A percentile compares a stretch with the other conserved stretches of the same genome.
Evolutionary conservation across 192 early-diverging fungal genomes (phyloP).

Genomic region (Phycomyces blakesleeanus): DNA sequence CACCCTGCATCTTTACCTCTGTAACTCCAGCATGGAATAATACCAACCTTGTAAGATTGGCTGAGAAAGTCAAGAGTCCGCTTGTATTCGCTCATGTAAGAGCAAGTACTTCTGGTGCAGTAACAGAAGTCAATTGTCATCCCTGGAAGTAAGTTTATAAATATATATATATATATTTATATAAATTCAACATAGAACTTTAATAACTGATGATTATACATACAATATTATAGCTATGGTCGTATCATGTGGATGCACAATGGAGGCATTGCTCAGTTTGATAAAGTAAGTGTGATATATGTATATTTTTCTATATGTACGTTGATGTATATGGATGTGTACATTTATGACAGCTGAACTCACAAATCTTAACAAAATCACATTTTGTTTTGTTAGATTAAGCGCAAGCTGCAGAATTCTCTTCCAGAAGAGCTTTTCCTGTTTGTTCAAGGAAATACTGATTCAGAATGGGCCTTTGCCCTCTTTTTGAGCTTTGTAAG

Average conservation of each 20-base stretch:
- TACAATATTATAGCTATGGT: conserved; percentile 38
- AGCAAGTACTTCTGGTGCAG: conserved; percentile 69
- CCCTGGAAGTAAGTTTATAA: conserved; percentile 51
- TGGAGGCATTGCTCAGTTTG: conserved; percentile 63
- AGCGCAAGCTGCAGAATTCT: conserved; percentile 58
- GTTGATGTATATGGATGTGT: no score
- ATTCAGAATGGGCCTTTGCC: conserved; percentile 80
- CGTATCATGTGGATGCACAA: conserved; percentile 85
- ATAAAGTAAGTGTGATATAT: conserved; percentile 38
- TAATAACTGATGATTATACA: neutral
- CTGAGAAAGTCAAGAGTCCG: conserved; percentile 69
- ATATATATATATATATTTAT: conserved; percentile 1
- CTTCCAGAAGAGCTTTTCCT: conserved; percentile 66
- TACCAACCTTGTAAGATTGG: conserved; percentile 66
- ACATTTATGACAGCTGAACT: no score
- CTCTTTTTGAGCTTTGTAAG: conserved; percentile 70
- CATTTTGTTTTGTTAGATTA: conserved; percentile 53
- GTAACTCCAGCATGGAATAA: conserved; percentile 83
- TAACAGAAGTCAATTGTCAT: conserved; percentile 74
- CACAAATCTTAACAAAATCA: neutral
- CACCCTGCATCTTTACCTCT: conserved; percentile 77
- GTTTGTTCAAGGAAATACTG: conserved; percentile 72
- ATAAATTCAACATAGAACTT: no score
- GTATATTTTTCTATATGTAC: neutral
- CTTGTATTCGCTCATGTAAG: conserved; percentile 80